Conservation (phyloP, 306 rosid species). For the Cicer cuneatum region DNA sequence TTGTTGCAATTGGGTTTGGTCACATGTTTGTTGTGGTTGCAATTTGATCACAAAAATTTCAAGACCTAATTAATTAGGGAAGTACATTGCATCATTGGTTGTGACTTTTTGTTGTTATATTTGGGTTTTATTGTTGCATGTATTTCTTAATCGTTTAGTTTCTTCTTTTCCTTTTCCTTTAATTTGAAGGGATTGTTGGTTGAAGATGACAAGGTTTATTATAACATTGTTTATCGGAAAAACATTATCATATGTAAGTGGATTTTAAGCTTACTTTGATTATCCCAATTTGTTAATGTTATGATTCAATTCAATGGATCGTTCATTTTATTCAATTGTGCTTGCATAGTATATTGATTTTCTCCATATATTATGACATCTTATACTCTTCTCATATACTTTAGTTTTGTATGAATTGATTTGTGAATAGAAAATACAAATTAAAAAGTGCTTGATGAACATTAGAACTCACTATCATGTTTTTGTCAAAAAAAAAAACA, state of each 20-base stretch:
- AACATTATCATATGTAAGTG: background rate
- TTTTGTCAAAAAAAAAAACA: background rate
- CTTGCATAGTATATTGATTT: background rate
- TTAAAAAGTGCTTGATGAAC: background rate
- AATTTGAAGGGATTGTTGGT: background rate
- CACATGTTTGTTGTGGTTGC: background rate
- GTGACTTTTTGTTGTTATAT: background rate
- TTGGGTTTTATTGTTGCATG: background rate
- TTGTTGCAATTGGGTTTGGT: background rate
- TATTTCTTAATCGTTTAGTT: background rate
- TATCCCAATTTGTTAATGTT: background rate
- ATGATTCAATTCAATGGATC: background rate
- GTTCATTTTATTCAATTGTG: background rate
- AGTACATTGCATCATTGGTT: background rate
- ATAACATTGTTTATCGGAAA: background rate
- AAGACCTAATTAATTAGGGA: constrained; percentile 2
- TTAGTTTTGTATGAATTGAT: background rate
- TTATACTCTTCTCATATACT: background rate
- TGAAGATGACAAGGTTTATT: background rate
- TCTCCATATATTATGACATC: background rate
- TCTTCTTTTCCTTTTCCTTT: background rate
- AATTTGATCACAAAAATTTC: background rate
- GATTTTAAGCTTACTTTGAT: background rate
- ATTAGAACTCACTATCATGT: background rate
- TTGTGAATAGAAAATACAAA: no score